Evolutionary conservation across 495 filamentous ascomycete genomes (phyloP).

Genomic region (Podospora fimiseda): DNA sequence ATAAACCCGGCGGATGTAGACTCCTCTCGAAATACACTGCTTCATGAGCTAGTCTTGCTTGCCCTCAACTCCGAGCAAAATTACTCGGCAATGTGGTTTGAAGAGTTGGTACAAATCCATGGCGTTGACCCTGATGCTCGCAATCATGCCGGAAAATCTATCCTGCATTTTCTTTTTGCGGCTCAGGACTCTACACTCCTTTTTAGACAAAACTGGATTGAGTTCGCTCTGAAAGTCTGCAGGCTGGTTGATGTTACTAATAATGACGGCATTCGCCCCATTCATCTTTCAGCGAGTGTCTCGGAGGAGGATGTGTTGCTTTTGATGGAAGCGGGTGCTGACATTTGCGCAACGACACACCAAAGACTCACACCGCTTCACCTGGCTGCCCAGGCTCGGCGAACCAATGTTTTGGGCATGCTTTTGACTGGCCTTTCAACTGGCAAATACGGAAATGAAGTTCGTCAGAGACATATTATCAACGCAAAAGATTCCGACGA

Average conservation of each 20-base stretch:
- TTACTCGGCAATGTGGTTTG: background rate
- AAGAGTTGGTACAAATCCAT: background rate
- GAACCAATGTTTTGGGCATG: conserved; percentile 34
- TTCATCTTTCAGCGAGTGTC: conserved; percentile 31
- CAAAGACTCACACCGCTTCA: conserved; percentile 35
- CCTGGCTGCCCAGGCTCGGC: conserved; percentile 29
- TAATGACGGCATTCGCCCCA: conserved; percentile 7
- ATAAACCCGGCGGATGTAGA: conserved; percentile 2
- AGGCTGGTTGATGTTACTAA: conserved; percentile 6
- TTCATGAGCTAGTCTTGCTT: conserved; percentile 6
- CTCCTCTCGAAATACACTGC: conserved; percentile 9
- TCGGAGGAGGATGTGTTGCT: conserved; percentile 26
- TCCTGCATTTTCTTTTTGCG: no score
- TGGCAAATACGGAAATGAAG: conserved; percentile 1
- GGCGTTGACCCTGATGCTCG: conserved; percentile 11
- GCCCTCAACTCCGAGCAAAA: no score
- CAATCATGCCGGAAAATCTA: conserved; percentile 7
- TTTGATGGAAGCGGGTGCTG: conserved; percentile 33
- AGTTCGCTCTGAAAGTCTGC: background rate
- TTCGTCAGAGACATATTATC: conserved; percentile 4
- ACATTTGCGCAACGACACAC: conserved; percentile 19
- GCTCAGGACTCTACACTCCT: background rate
- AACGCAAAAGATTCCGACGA: conserved; percentile 16
- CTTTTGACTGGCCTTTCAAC: conserved; percentile 25
- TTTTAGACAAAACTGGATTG: background rate